Evolutionary conservation across 345 rosid species (phyloP).

Genomic region (Citrus unshiu): DNA sequence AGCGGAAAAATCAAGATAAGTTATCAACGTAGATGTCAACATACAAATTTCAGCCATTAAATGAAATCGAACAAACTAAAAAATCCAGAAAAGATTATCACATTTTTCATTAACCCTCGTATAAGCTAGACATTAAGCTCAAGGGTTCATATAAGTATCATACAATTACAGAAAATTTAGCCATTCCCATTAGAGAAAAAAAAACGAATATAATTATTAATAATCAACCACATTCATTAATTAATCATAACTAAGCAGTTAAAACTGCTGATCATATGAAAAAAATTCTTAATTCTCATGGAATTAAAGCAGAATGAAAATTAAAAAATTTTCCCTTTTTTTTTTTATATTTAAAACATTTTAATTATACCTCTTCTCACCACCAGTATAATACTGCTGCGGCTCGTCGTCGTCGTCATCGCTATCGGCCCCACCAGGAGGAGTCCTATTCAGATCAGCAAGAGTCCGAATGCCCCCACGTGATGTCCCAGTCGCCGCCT

Average conservation of each 20-base stretch:
- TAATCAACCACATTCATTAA: too few species aligned
- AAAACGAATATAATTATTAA: too few species aligned
- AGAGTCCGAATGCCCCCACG: constrained; percentile 68
- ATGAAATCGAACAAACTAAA: too few species aligned
- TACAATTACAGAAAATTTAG: not conserved
- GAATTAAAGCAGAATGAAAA: not conserved
- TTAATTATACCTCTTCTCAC: constrained; percentile 59
- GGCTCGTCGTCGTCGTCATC: constrained; percentile 50
- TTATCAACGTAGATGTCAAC: not conserved
- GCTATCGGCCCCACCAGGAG: constrained; percentile 23
- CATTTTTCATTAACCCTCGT: not conserved
- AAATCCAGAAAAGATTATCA: not conserved
- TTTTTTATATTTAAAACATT: too few species aligned
- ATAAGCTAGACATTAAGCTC: not conserved
- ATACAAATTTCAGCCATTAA: not conserved
- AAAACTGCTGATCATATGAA: too few species aligned
- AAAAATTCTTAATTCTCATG: not conserved
- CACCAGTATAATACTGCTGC: constrained; percentile 81
- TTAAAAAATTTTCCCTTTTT: too few species aligned
- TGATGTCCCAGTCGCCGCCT: constrained; percentile 31
- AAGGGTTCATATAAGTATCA: not conserved
- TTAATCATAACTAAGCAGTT: too few species aligned
- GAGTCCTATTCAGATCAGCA: constrained; percentile 73
- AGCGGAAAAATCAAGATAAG: too few species aligned
- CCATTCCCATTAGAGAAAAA: too few species aligned